phyloP scores from a whole-genome alignment of 768 basidiomycete genomes.

The Tylopilus felleus region DNA sequence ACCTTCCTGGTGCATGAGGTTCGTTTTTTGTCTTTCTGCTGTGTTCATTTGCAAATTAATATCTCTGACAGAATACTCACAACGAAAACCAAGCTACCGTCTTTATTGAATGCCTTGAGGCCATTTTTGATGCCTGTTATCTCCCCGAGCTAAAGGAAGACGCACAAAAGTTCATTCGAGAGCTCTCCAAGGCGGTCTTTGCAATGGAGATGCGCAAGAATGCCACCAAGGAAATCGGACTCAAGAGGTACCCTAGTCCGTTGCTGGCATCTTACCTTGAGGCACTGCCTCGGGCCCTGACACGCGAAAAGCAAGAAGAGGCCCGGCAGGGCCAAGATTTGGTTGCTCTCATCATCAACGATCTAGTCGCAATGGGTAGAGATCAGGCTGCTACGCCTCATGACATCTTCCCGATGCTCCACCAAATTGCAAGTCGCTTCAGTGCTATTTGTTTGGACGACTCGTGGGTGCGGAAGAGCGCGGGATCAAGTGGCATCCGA shows the following conservation, averaged over 20 bases:
- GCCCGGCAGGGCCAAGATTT: constrained; percentile 57
- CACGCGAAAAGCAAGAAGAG: constrained; percentile 61
- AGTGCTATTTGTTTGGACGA: constrained; percentile 87
- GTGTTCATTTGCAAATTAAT: constrained; percentile 5
- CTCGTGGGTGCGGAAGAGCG: constrained; percentile 84
- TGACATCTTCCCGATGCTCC: constrained; percentile 65
- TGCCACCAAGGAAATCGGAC: constrained; percentile 49
- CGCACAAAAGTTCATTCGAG: constrained; percentile 67
- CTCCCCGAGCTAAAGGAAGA: constrained; percentile 63
- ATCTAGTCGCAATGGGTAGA: constrained; percentile 57
- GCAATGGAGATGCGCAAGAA: constrained; percentile 66
- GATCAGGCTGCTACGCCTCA: constrained; percentile 45
- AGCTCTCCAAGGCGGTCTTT: constrained; percentile 70
- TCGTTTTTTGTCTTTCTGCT: constrained; percentile 5
- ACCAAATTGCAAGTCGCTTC: constrained; percentile 81
- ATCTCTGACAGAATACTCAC: constrained; percentile 53
- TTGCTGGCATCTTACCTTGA: constrained; percentile 75
- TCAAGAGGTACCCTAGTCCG: constrained; percentile 52
- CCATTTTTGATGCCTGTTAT: constrained; percentile 73
- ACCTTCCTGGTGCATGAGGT: constrained; percentile 79
- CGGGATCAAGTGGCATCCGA: constrained; percentile 82
- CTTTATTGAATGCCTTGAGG: constrained; percentile 68
- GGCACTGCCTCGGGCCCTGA: constrained; percentile 70
- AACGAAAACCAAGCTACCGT: constrained; percentile 72
- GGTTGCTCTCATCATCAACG: constrained; percentile 59